Evolutionary conservation across 1,284 basidiomycete species (phyloP), one percentile per base, ranked within the genome.

Genomic region (Hemileia vastatrix): DNA sequence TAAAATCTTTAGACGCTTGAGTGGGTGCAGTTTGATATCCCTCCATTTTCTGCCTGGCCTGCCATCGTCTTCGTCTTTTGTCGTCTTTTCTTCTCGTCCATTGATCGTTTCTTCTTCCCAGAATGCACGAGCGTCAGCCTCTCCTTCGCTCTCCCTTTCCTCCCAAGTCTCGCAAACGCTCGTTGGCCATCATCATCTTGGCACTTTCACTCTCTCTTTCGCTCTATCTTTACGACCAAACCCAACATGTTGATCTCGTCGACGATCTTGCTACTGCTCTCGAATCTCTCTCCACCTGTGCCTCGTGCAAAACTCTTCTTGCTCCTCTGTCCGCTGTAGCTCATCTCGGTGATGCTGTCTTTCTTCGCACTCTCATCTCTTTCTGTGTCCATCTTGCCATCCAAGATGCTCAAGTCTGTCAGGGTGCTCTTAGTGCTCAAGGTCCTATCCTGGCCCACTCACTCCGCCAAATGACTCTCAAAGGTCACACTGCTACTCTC

Each of bases 381-480:
- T 63, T 63, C 47, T 63, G 60, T 24, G 45, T 48, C 32, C 53
- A 54, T 21, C 21, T 63, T 4, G 54, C 53, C 1, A 63, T 78
- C 52, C 76, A 77, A 59, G 77, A 78, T 64, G 68, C 71, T 15
- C 82, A 84, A 68, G 81, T 85, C 9, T 84, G 83, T 68, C 76
- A 77, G 52, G 83, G 83, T 21, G 73, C 79, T 1, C 71, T 84
- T 47, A 72, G 67, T 1, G 72, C 78, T 36, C 80, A 82, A 70
- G 83, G 80, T 2, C 83, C 83, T 8, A 81, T 84, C 66, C 73
- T 85, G 33, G 82, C 83, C 0, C 80, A 84, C 65, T 79, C 79
- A 60, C 72, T 85, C 21, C 79, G 83, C 9, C 74, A 74, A 19
- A 83, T 84, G 68, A 77, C 77, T 19, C 67, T 78, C 9, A 71